Percentiles rank a stretch among this genome's conserved stretches.
These are phyloP conservation scores for Cordyceps militaris DNA, from an alignment of 2,329 filamentous ascomycete species.

Conservation along the genomic window DNA sequence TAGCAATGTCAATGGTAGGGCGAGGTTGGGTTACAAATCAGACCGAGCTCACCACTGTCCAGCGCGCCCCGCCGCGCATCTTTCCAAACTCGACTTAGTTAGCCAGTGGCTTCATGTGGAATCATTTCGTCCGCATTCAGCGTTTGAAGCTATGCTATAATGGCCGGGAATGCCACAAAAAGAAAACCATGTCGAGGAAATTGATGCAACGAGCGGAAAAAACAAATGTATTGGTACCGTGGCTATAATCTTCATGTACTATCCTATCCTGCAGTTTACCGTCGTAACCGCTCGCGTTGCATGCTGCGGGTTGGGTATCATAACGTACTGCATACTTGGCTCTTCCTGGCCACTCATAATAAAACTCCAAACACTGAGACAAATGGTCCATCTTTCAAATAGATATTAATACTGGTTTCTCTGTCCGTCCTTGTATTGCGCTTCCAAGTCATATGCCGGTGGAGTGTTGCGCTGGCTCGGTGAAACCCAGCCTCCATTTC, in stretches of 20 bases:
- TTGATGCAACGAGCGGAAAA: neutral
- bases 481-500: neutral
- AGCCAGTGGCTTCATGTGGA: neutral
- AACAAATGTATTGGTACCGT: neutral
- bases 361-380: neutral
- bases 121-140: neutral
- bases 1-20: neutral
- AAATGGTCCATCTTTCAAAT: neutral
- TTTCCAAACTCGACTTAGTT: neutral
- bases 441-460: constrained; percentile 32
- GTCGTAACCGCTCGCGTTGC: neutral
- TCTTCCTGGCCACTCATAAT: constrained; percentile 1
- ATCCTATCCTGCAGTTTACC: neutral
- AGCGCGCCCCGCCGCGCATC: neutral
- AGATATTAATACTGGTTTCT: neutral
- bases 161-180: too few relatives aligned
- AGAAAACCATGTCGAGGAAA: neutral
- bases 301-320: constrained; percentile 1
- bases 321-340: neutral
- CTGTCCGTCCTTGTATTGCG: constrained; percentile 19
- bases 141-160: neutral
- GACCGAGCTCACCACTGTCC: neutral
- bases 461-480: constrained; percentile 21
- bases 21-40: constrained; percentile 8
- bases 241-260: constrained; percentile 1